Evolutionary conservation across 2,329 filamentous ascomycete species (phyloP).

Genomic region (Lasiodiplodia citricola): DNA sequence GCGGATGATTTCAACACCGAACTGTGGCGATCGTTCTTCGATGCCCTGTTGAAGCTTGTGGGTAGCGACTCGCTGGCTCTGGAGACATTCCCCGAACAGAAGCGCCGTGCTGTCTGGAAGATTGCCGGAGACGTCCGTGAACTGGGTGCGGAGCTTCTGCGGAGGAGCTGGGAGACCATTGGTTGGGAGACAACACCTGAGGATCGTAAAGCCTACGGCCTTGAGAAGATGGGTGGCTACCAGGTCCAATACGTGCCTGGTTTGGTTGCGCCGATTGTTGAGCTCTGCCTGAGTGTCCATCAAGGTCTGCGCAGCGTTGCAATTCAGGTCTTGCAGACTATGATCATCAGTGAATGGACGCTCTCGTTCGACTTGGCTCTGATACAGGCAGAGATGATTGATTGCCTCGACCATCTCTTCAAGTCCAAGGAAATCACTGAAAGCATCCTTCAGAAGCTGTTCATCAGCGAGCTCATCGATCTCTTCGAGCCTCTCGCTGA

Average conservation of each 20-base stretch:
- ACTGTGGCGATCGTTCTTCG: conserved; percentile 92
- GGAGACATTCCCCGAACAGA: conserved; percentile 97
- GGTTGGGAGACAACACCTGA: conserved; percentile 91
- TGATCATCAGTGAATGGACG: conserved; percentile 99
- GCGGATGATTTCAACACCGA: conserved; percentile 92
- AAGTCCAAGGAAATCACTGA: conserved; percentile 88
- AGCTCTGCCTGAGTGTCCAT: conserved; percentile 93
- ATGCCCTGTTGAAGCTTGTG: conserved; percentile 84
- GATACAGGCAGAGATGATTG: conserved; percentile 95
- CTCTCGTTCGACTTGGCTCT: conserved; percentile 89
- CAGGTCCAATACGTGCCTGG: conserved; percentile 98
- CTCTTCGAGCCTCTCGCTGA: conserved; percentile 75
- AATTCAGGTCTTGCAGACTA: conserved; percentile 91
- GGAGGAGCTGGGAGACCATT: conserved; percentile 89
- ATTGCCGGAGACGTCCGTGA: conserved; percentile 96
- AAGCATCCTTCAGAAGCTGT: conserved; percentile 88
- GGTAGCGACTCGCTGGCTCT: conserved; percentile 87
- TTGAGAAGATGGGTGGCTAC: conserved; percentile 89
- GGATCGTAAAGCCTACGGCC: conserved; percentile 75
- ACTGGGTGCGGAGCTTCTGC: conserved; percentile 83
- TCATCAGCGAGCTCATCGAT: conserved; percentile 82
- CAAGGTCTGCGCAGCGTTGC: conserved; percentile 88
- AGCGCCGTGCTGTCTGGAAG: conserved; percentile 95
- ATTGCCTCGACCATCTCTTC: conserved; percentile 87
- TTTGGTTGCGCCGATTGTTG: conserved; percentile 87